Percentiles rank a stretch among this genome's conserved stretches.
These are phyloP conservation scores for Gynostemma pentaphyllum DNA, from an alignment of 306 rosid genomes.

Conservation along the genomic window DNA sequence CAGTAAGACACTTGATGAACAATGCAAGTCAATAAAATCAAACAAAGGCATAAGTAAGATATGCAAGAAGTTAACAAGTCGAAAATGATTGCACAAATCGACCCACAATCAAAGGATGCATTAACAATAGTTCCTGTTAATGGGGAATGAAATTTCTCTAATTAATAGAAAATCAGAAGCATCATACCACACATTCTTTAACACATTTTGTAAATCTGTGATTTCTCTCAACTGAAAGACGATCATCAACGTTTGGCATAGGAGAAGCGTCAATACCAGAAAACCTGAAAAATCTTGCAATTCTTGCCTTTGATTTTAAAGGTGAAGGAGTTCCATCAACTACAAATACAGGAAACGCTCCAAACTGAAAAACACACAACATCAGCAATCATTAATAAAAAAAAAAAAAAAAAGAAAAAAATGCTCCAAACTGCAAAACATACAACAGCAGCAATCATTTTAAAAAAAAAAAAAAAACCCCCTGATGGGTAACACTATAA, in stretches of 20 bases:
- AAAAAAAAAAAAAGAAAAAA: not conserved
- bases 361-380: constrained; percentile 46
- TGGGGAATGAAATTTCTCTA: no score
- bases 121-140: no score
- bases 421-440: no score
- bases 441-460: no score
- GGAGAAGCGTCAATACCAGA: constrained; percentile 53
- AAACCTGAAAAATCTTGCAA: constrained; percentile 44
- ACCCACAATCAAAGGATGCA: not conserved
- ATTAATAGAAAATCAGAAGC: no score
- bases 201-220: constrained; percentile 38
- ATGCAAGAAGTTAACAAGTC: not conserved
- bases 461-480: no score
- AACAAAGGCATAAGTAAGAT: not conserved
- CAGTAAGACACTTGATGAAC: constrained; percentile 15
- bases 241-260: constrained; percentile 42
- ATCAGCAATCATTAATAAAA: constrained; percentile 3
- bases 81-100: not conserved
- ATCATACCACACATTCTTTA: constrained; percentile 78
- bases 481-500: no score
- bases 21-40: constrained; percentile 15
- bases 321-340: constrained; percentile 80
- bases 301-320: constrained; percentile 61
- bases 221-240: constrained; percentile 61
- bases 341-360: constrained; percentile 77